Evolutionary conservation across 495 filamentous ascomycete genomes (phyloP).

Genomic region (Penicillium angulare): DNA sequence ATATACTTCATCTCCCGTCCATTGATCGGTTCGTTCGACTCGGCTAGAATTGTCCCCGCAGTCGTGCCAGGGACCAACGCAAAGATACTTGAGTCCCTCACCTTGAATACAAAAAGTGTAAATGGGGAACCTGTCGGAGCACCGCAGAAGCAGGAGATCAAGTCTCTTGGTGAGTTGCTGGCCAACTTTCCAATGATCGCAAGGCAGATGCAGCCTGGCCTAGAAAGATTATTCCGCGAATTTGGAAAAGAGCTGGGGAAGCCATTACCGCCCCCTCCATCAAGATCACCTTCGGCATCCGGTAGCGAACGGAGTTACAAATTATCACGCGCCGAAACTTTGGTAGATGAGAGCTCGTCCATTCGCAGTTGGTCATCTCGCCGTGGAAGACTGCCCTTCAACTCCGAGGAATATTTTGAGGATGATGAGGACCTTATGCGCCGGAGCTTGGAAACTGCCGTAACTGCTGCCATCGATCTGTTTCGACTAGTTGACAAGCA

Average conservation of each 20-base stretch:
- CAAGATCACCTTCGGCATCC: constrained; percentile 47
- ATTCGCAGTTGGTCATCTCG: constrained; percentile 38
- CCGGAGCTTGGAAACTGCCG: constrained; percentile 80
- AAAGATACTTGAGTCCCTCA: constrained; percentile 18
- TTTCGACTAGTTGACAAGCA: constrained; percentile 96
- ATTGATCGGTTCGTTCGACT: constrained; percentile 80
- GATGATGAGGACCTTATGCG: constrained; percentile 89
- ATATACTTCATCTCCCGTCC: constrained; percentile 96
- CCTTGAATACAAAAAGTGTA: constrained; percentile 30
- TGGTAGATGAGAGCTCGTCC: constrained; percentile 34
- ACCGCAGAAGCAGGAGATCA: constrained; percentile 83
- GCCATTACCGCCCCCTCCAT: constrained; percentile 75
- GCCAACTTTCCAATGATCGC: constrained; percentile 96
- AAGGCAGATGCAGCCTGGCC: constrained; percentile 88
- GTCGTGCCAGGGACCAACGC: constrained; percentile 46
- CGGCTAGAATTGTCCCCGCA: constrained; percentile 63
- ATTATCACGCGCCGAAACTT: constrained; percentile 21
- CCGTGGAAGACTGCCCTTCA: constrained; percentile 43
- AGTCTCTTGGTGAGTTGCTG: constrained; percentile 84
- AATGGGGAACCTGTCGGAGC: constrained; percentile 34
- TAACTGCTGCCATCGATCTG: constrained; percentile 90
- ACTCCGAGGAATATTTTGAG: constrained; percentile 56
- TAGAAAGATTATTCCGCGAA: constrained; percentile 87
- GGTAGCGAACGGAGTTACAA: constrained; percentile 27
- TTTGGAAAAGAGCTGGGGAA: constrained; percentile 84